phyloP scores from a whole-genome alignment of 148 eudicot species.

The Rhododendron kiyosumense region DNA sequence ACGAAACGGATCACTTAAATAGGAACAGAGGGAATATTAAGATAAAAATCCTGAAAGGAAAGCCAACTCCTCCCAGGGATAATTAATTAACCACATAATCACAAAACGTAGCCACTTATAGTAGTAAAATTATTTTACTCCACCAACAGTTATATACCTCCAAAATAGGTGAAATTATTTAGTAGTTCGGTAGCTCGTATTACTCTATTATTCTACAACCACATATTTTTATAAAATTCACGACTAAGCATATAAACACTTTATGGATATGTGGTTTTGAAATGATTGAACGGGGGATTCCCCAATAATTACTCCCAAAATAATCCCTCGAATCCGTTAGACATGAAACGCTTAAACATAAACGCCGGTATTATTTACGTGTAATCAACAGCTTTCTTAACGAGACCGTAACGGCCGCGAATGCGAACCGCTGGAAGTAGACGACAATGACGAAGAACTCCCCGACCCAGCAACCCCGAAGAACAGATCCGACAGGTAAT shows the following conservation, averaged over 20 bases:
- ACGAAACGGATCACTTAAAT: too few relatives aligned
- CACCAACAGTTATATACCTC: not conserved
- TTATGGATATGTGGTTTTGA: too few relatives aligned
- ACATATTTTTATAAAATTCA: too few relatives aligned
- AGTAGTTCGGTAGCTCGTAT: too few relatives aligned
- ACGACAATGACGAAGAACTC: conserved; percentile 7
- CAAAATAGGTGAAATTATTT: not conserved
- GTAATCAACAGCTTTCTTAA: not conserved
- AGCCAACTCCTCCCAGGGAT: not conserved
- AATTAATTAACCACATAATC: not conserved
- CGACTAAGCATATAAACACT: too few relatives aligned
- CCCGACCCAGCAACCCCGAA: conserved; percentile 15
- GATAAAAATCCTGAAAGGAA: not conserved
- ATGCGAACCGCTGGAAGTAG: not conserved
- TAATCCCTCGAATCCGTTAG: not conserved
- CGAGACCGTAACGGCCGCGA: not conserved
- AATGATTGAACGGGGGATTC: too few relatives aligned
- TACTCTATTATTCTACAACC: too few relatives aligned
- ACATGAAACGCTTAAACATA: not conserved
- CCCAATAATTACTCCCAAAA: not conserved
- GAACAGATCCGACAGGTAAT: conserved; percentile 31
- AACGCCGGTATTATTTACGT: not conserved
- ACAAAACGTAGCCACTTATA: not conserved
- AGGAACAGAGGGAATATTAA: not conserved
- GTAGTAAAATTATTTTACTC: not conserved